Conservation (phyloP, 768 basidiomycete genomes). For the Boletus bicolor region DNA sequence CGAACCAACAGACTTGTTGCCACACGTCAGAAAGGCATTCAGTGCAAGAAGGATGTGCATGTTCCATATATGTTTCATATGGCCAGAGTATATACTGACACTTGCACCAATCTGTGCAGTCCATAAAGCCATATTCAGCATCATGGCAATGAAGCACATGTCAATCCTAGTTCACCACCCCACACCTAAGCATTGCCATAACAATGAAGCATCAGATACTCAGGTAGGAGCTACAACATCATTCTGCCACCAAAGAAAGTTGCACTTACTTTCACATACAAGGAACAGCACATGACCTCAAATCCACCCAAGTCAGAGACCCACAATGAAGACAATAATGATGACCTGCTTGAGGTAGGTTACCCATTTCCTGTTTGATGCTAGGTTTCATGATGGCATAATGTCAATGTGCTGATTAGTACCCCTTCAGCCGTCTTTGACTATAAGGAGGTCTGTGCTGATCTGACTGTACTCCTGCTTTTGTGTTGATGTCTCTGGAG, state of each 20-base stretch:
- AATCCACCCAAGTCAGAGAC: not conserved
- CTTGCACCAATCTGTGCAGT: constrained; percentile 42
- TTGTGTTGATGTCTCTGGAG: not conserved
- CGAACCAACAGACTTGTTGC: constrained; percentile 73
- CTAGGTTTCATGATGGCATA: not conserved
- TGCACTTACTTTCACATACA: not conserved
- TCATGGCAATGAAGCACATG: constrained; percentile 85
- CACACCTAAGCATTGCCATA: constrained; percentile 41
- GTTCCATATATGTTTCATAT: constrained; percentile 27
- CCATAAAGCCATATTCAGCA: constrained; percentile 83
- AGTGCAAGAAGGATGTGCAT: constrained; percentile 83
- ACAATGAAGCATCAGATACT: no score
- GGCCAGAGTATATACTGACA: not conserved
- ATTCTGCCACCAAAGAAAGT: no score
- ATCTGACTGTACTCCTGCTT: not conserved
- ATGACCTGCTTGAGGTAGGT: not conserved
- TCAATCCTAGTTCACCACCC: constrained; percentile 45
- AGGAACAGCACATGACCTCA: not conserved
- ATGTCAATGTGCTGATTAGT: not conserved
- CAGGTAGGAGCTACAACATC: no score
- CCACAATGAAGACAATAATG: not conserved
- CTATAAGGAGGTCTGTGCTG: not conserved
- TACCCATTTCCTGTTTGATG: not conserved
- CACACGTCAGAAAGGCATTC: constrained; percentile 86
- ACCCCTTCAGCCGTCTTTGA: not conserved